phyloP scores from a whole-genome alignment of 176 grass and related monocot genomes.

The Oryza officinalis region DNA sequence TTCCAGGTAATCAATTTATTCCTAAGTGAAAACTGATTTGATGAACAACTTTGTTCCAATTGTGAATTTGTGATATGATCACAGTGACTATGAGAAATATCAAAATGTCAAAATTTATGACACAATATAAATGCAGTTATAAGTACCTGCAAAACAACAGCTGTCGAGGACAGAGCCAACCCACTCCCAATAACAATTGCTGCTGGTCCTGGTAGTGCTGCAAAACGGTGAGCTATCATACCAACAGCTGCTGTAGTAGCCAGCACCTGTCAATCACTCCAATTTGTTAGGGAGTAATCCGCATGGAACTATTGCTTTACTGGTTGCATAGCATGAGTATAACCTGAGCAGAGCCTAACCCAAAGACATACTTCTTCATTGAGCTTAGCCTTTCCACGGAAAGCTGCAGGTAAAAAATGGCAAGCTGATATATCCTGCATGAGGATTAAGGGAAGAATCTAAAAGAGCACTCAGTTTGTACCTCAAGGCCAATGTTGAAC shows the following conservation, averaged over 20 bases:
- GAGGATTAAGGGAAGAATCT: slow-evolving; percentile 18
- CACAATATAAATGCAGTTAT: slow-evolving; percentile 13
- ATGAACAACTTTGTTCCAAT: neutral
- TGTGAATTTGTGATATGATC: neutral
- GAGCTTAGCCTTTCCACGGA: slow-evolving; percentile 98
- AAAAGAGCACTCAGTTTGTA: slow-evolving; percentile 46
- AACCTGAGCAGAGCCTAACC: slow-evolving; percentile 95
- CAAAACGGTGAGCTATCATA: slow-evolving; percentile 70
- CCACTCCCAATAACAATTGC: slow-evolving; percentile 95
- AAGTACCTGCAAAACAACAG: slow-evolving; percentile 95
- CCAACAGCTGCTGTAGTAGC: slow-evolving; percentile 84
- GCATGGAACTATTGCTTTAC: slow-evolving; percentile 30
- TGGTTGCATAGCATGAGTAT: slow-evolving; percentile 28
- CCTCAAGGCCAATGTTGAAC: slow-evolving; percentile 99
- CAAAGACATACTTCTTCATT: slow-evolving; percentile 99
- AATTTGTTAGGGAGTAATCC: slow-evolving; percentile 34
- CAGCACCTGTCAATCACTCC: slow-evolving; percentile 60
- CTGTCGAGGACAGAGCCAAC: slow-evolving; percentile 94
- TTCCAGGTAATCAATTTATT: neutral
- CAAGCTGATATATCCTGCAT: slow-evolving; percentile 23
- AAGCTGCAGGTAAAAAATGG: slow-evolving; percentile 59
- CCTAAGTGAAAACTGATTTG: slow-evolving; percentile 22
- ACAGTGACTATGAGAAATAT: neutral
- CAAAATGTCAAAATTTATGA: slow-evolving; percentile 11
- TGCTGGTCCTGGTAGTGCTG: slow-evolving; percentile 66